Evolutionary conservation across 1,284 basidiomycete genomes (phyloP), one percentile per base, ranked within the genome.

Genomic region (Salmacisia buchloeana): DNA sequence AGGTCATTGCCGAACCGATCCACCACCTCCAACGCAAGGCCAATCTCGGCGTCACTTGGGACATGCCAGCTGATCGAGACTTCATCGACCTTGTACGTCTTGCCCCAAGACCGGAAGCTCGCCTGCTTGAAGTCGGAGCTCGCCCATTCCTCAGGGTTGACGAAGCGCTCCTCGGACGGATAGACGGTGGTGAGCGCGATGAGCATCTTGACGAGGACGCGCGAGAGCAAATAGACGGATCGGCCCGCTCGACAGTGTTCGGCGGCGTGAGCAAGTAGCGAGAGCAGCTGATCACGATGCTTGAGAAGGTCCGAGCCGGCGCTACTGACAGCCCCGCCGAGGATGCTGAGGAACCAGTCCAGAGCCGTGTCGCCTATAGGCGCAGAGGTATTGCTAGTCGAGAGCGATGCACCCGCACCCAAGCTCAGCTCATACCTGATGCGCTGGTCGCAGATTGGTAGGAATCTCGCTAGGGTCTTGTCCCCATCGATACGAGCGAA

Each of bases 1-100:
- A 86, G 83, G 1, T 90, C 90, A 4, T 83, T 80, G 29, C 86
- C 85, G 15, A 94, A 83, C 54, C 84, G 82, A 61, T 91, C 86
- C 23, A 94, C 80, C n/a, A 94, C 84, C 63, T 92, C 87, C 49
- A 97, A 80, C 2, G 88, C 87, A 76, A 97, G 90, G 36, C 84
- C 84, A 65, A 97, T 85, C 80, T 98, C 93, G 27, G 84, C 86
- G 1, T 80, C 71, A 15, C 83, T 86, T 3, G 92, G 89, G 21
- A 89, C 88, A 65, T 94, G 92, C 94, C 94, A 98, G 65, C 90
- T 86, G 25, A 94, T 85, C 65, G 86, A 84, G 56, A 93, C 88
- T 61, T 96, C 89, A 68, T 88, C 84, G 4, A 88, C 83, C 63
- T 89, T 86, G 81, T 89, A 93, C 63, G 90, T 82, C 66, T 86